Base-by-base conservation (phyloP, 1,139 yeast species). In the Yamadazyma blattariae region DNA sequence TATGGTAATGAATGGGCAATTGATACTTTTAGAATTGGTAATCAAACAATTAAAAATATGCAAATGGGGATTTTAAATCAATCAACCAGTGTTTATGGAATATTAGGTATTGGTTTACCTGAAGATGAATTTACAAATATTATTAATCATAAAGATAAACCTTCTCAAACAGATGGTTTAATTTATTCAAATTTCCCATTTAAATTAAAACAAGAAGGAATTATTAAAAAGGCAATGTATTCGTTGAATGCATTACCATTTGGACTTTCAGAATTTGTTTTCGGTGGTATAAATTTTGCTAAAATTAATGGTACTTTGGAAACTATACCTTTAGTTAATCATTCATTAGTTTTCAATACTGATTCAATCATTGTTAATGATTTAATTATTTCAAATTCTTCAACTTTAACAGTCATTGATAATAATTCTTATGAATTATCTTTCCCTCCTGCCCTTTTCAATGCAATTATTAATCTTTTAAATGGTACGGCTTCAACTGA, bases 71-170 rank as follows among this genome's bases (percentile, higher is more conserved):
- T 74, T 29, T 79, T 75, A 17, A 66, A 67, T 45, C 47, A 54
- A 24, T 56, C 74, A 13, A 63, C 68, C 13, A 62, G 67, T 19
- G 63, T 63, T 30, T 55, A 64, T 19, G 79, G 79, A 16, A 71
- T 76, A 21, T 56, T 77, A 30, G 84, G 83, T 10, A 65, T 79
- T 37, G 83, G 83, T 3, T 64, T 77, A 31, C 60, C 70, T 7
- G 77, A 72, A 1, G 57, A 75, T 40, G 83, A 79, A 51, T 62
- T 30, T 12, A 27, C 37, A 5, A 25, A 14, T n/a, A 35, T 42
- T 11, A 12, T 20, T 24, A 21, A 24, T 22, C 20, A 23, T n/a
- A 3, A 23, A 30, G 7, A 17, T 17, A 17, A 19, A 20, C 10
- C 4, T 61, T 63, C 45, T n/a, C 12, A n/a, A 8, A 3, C 3